These are phyloP conservation scores for Diutina sp. DNA, from an alignment of 1,139 yeast genomes.

Conservation along the genomic window DNA sequence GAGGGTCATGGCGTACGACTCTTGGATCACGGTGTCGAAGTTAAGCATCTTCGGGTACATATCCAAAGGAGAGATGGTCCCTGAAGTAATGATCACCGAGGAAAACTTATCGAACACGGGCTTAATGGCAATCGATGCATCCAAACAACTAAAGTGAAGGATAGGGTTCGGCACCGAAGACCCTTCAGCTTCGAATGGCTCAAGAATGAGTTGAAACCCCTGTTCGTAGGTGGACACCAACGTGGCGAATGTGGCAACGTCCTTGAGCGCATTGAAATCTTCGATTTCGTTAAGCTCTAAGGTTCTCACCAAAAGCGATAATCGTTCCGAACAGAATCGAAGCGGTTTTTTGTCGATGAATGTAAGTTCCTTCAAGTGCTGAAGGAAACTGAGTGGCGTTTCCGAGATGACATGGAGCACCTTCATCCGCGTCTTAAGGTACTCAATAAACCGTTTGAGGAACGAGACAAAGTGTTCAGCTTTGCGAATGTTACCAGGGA, in stretches of 20 bases:
- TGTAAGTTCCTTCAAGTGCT: conserved; percentile 85
- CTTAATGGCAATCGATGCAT: conserved; percentile 94
- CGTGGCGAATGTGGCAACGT: conserved; percentile 94
- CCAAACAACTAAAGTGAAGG: conserved; percentile 86
- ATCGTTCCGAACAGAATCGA: conserved; percentile 81
- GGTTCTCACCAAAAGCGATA: conserved; percentile 78
- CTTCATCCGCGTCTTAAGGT: conserved; percentile 93
- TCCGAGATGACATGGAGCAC: conserved; percentile 94
- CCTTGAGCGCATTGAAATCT: conserved; percentile 85
- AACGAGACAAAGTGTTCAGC: conserved; percentile 96
- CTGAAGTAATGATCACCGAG: conserved; percentile 92
- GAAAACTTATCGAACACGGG: conserved; percentile 91
- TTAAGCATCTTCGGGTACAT: conserved; percentile 98
- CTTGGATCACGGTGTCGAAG: conserved; percentile 88
- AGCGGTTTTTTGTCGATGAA: conserved; percentile 87
- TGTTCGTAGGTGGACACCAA: conserved; percentile 87
- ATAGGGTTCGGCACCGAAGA: conserved; percentile 97
- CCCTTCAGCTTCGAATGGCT: conserved; percentile 93
- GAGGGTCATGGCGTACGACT: conserved; percentile 90
- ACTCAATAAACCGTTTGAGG: conserved; percentile 83
- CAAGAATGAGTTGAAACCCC: conserved; percentile 84
- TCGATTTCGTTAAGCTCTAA: conserved; percentile 81
- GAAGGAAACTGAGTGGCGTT: conserved; percentile 85
- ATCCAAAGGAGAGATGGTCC: conserved; percentile 95
- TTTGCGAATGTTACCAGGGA: conserved; percentile 92